Evolutionary conservation across 352 stramenopile genomes (phyloP), one percentile per base, ranked within the genome.

Genomic region (Elongisporangium undulatum): DNA sequence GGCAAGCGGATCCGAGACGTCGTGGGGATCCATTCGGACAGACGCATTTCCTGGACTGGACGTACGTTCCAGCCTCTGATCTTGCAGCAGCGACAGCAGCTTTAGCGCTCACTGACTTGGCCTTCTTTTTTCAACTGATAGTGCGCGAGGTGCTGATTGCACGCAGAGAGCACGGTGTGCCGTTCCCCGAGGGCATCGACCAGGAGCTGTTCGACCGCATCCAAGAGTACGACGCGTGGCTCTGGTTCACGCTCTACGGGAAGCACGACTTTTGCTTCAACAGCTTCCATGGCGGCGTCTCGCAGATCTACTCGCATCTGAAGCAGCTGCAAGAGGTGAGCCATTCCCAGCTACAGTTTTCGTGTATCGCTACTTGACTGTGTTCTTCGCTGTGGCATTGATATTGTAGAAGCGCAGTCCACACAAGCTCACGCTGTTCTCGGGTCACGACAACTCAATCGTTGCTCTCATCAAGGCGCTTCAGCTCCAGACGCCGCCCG

Each of bases 391-490:
- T 45, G 34, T 45, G 12, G 29, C 29, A 10, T 39, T 39, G 29
- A 9, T 45, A 45, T 12, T 15, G 17, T 12, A 45, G 34, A 45
- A 45, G 12, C 34, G 34, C 34, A 45, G 34, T 34, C 55, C 54
- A 7, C 74, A 82, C 69, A 87, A 80, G 53, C 38, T 94, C 45
- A 87, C 85, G 49, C 67, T 94, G 0, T 88, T 91, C 68, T 94
- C 85, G 0, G 80, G 75, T 0, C 85, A 94, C 64, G 82, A 94
- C 64, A 92, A 92, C 66, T 90, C 85, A 56, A 67, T 94, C 16
- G 80, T 94, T 24, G 82, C 82, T 49, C 63, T 92, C 20, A 66
- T 86, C 22, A 79, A 75, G 34, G 85, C 85, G 57, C 66, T 94
- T 55, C 64, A 87, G 61, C 56, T 94, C 26, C 60, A 87, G 39